Evolutionary conservation across 768 basidiomycete species (phyloP), one percentile per base, ranked within the genome.

Genomic region (Nevesoporus exiguus): DNA sequence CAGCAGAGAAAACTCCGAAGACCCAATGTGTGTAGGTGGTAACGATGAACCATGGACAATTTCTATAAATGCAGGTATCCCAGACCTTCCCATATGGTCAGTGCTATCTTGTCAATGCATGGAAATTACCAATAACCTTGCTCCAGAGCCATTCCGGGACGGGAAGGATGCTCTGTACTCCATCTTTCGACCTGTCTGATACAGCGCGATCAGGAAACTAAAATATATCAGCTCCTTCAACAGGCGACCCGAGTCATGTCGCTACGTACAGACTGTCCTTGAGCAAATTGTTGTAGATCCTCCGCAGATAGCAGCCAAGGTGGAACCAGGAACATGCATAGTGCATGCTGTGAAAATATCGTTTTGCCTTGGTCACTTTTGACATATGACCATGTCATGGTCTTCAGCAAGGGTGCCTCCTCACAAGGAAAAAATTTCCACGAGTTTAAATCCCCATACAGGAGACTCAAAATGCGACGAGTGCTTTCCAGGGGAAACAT

Each of bases 111-210:
- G 15, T 34, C 27, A 15, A 36, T 30, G 15, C 5, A 39, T 36
- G 22, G 7, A 45, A 46, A 43, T 7, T 25, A 40, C 14, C 5
- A 52, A 56, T 17, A 55, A 70, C 69, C 76, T 84, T 85, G 31
- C 74, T 79, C 84, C 84, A 85, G 41, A 84, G 56, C 55, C 80
- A 74, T 57, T 83, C 73, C 47, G 76, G 56, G 69, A 55, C 77
- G 71, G 49, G 57, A 40, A 64, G 47, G 71, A 44, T 34, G 19
- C 48, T 34, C 24, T 41, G 34, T 30, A 31, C 56, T 19, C 29
- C 14, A 30, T 61, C 43, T 36, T 8, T 41, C 21, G 42, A 46
- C 8, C 52, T 44, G 15, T 58, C 47, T 9, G 24, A 52, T 9
- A 55, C 45, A 3, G 61, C 47, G 15, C 52, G 48, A 42, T 63